These are phyloP conservation scores for Eugenia klotzschiana DNA, from an alignment of 441 rosid genomes.

Conservation along the genomic window DNA sequence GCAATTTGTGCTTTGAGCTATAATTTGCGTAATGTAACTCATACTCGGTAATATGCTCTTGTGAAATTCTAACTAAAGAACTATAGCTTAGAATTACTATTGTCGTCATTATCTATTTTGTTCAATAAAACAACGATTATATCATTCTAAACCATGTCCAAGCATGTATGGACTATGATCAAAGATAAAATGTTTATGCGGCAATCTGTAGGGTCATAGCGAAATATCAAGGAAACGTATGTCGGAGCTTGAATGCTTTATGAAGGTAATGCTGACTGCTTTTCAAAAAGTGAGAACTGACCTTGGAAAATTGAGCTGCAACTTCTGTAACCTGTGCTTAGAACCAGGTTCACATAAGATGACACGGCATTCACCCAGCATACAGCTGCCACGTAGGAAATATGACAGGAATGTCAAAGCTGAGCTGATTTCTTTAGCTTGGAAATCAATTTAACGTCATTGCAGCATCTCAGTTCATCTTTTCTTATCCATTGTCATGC, in stretches of 20 bases:
- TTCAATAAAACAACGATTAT: not conserved
- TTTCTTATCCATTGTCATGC: not conserved
- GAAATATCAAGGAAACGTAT: not conserved
- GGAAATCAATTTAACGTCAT: not conserved
- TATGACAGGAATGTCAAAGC: not conserved
- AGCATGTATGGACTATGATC: not conserved
- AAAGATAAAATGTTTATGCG: not conserved
- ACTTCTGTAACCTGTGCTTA: conserved; percentile 72
- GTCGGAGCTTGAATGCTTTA: not conserved
- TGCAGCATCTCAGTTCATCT: not conserved
- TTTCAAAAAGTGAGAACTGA: conserved; percentile 5
- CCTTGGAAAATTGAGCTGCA: conserved; percentile 97
- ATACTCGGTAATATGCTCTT: not conserved
- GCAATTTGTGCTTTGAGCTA: not conserved
- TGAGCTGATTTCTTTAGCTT: not conserved
- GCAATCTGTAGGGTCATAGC: not conserved
- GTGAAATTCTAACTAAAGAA: not conserved
- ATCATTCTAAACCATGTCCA: not conserved
- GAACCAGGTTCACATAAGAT: conserved; percentile 74
- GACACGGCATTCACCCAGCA: conserved; percentile 86
- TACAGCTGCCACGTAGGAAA: conserved; percentile 39
- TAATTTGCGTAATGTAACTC: not conserved
- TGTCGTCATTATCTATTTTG: not conserved
- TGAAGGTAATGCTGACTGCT: not conserved
- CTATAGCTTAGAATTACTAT: not conserved